Base-by-base conservation (phyloP, 768 basidiomycete genomes). In the Rhodotorula graminis region DNA sequence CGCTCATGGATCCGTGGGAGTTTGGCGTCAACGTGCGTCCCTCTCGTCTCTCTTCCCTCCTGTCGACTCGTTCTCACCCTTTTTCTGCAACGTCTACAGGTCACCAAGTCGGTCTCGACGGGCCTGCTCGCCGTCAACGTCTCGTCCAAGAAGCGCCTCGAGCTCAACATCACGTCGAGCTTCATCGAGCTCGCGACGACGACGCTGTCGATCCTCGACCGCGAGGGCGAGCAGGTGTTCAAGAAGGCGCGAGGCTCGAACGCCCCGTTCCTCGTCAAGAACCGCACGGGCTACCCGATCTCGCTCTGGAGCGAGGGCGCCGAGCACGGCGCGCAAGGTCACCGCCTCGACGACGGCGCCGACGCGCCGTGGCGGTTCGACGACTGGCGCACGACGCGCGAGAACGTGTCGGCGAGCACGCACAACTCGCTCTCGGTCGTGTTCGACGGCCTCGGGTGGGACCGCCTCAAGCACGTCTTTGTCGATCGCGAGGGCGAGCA, bases 401-500 rank as follows among this genome's bases (percentile, higher is more conserved):
- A 99, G 67, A 86, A 86, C 83, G 84, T 71, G 79, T 82, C 69
- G 25, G 72, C 64, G 7, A 71, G 88, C 18, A 88, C 88, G 47
- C 90, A 93, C 81, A 93, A 97, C 79, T 89, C 85, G 72, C 88
- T 99, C 29, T 89, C 90, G 11, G 80, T 98, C n/a, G 89, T 89
- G 72, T 86, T 98, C 76, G 83, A 89, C 47, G 90, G 88, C 65
- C 91, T 90, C 78, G 82, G 87, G 25, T 98, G 95, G 95, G 94
- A 98, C 76, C 87, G 89, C 65, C 81, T 98, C 33, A 86, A 89
- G 61, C 87, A 89, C 64, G 87, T 99, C 67, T 92, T 92, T 4
- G 95, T 98, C 25, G 93, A 98, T 78, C 85, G 88, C 53, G 96
- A 97, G 81, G 95, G 96, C 61, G 92, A 96, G 80, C 93, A 87